These are phyloP conservation scores for Lophiostoma macrostomum DNA, from an alignment of 495 filamentous ascomycete species.

Conservation along the genomic window DNA sequence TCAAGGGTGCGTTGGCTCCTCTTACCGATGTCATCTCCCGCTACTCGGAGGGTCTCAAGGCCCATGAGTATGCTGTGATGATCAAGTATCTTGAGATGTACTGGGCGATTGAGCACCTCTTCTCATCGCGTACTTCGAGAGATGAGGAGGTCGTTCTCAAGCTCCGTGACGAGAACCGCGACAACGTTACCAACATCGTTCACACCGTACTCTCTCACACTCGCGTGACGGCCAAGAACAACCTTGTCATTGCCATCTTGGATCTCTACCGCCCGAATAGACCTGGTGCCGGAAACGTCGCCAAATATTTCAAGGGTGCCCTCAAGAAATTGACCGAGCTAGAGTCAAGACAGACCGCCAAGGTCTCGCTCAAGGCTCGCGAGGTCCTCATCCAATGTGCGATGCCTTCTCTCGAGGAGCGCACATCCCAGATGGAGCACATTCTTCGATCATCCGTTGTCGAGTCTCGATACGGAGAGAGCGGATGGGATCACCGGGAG, in stretches of 20 bases:
- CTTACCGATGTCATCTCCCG: conserved; percentile 75
- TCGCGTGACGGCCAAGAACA: conserved; percentile 88
- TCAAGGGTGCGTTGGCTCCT: conserved; percentile 73
- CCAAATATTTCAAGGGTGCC: conserved; percentile 79
- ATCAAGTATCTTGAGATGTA: conserved; percentile 74
- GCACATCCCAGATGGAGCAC: conserved; percentile 95
- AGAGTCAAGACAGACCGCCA: conserved; percentile 83
- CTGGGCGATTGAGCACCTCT: conserved; percentile 76
- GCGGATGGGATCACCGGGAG: conserved; percentile 93
- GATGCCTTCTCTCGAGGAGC: conserved; percentile 91
- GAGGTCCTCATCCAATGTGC: conserved; percentile 97
- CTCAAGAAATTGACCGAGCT: conserved; percentile 86
- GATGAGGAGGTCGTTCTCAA: conserved; percentile 94
- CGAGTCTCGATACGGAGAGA: conserved; percentile 94
- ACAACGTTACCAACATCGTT: conserved; percentile 77
- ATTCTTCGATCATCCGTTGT: conserved; percentile 96
- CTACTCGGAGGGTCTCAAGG: conserved; percentile 86
- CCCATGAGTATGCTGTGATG: conserved; percentile 83
- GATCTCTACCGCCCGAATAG: conserved; percentile 95
- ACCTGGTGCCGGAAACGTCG: conserved; percentile 81
- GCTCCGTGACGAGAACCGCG: conserved; percentile 93
- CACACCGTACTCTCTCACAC: conserved; percentile 91
- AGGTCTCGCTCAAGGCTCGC: conserved; percentile 94
- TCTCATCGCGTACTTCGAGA: conserved; percentile 76
- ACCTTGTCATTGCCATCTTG: conserved; percentile 84